phyloP scores from a whole-genome alignment of 805 yeast species.

The Ogataea ramenticola region DNA sequence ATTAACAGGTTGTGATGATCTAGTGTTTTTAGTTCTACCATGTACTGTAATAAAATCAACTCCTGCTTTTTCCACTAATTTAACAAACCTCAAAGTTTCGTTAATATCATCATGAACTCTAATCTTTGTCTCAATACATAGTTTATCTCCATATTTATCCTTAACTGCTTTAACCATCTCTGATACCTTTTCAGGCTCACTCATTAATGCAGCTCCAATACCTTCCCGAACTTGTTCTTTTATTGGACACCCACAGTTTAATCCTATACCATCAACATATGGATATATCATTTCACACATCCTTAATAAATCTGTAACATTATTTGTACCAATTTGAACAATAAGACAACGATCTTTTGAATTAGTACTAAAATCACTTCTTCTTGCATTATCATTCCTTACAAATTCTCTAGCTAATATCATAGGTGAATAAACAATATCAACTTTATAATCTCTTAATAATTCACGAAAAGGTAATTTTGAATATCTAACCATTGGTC shows the following conservation, averaged over 20 bases:
- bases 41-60: slow-evolving; percentile 93
- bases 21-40: slow-evolving; percentile 79
- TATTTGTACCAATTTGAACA: slow-evolving; percentile 88
- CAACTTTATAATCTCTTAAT: slow-evolving; percentile 64
- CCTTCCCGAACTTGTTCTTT: slow-evolving; percentile 93
- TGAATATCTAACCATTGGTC: slow-evolving; percentile 97
- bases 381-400: slow-evolving; percentile 70
- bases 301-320: slow-evolving; percentile 69
- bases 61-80: slow-evolving; percentile 73
- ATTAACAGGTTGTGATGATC: slow-evolving; percentile 80
- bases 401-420: slow-evolving; percentile 93
- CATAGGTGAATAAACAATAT: slow-evolving; percentile 93
- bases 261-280: slow-evolving; percentile 86
- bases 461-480: slow-evolving; percentile 86
- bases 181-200: slow-evolving; percentile 71
- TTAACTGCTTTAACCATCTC: slow-evolving; percentile 82
- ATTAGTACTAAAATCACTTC: slow-evolving; percentile 81
- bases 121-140: slow-evolving; percentile 88
- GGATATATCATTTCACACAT: slow-evolving; percentile 89
- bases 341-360: slow-evolving; percentile 61
- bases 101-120: slow-evolving; percentile 73
- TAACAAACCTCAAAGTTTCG: slow-evolving; percentile 68
- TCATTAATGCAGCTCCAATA: slow-evolving; percentile 93
- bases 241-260: slow-evolving; percentile 97
- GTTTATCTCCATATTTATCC: slow-evolving; percentile 55